phyloP scores from a whole-genome alignment of 2,329 filamentous ascomycete genomes.

The Verticillium albo-atrum region DNA sequence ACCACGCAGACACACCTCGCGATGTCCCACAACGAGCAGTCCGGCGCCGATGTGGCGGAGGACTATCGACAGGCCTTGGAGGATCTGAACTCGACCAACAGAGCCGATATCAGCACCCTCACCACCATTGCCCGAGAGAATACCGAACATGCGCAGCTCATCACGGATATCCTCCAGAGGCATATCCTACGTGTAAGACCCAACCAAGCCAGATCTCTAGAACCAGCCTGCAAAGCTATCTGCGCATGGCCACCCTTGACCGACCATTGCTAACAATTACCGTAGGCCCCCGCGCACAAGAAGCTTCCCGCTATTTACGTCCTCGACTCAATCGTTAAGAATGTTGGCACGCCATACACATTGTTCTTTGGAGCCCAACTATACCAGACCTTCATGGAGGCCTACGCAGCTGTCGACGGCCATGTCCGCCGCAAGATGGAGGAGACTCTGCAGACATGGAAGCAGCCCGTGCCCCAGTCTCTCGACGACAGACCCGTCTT shows the following conservation, averaged over 20 bases:
- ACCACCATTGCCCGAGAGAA: constrained; percentile 98
- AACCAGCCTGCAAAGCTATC: background rate
- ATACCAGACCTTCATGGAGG: constrained; percentile 94
- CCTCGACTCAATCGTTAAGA: constrained; percentile 96
- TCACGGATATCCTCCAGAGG: constrained; percentile 83
- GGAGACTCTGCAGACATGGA: constrained; percentile 97
- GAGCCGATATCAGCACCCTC: constrained; percentile 94
- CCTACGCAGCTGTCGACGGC: constrained; percentile 84
- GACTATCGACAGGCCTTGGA: constrained; percentile 93
- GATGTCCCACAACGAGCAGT: constrained; percentile 45
- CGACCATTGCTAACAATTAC: constrained; percentile 29
- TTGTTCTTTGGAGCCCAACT: constrained; percentile 89
- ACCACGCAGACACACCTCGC: background rate
- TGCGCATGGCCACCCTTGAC: background rate
- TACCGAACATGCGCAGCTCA: constrained; percentile 89
- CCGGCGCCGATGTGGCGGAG: constrained; percentile 80
- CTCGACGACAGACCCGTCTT: constrained; percentile 93
- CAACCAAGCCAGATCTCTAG: background rate
- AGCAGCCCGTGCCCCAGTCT: constrained; percentile 90
- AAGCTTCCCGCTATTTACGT: constrained; percentile 97
- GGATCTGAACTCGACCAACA: constrained; percentile 85
- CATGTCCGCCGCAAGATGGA: constrained; percentile 86
- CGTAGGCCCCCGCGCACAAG: constrained; percentile 77
- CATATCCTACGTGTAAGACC: constrained; percentile 89
- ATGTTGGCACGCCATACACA: constrained; percentile 96